Percentiles rank a stretch among this genome's conserved stretches.
Conservation (phyloP, 768 basidiomycete genomes). For the Boletus rubescentipes region DNA sequence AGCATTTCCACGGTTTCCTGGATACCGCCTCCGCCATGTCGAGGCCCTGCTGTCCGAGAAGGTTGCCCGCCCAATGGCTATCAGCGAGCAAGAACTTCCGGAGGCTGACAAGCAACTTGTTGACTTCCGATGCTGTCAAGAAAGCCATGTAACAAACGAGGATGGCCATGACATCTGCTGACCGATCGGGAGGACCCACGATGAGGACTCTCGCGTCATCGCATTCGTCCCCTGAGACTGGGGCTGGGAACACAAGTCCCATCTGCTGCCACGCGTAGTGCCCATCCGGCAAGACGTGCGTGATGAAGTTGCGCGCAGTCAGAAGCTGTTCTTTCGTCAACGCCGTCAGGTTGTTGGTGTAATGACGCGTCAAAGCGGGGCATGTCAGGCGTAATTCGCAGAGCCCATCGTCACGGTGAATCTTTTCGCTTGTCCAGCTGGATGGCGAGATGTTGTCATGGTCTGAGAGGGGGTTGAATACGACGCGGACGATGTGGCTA, state of each 20-base stretch:
- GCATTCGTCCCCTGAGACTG: neutral
- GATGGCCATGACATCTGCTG: constrained; percentile 32
- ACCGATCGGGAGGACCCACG: constrained; percentile 25
- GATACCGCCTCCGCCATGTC: neutral
- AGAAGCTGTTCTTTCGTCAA: neutral
- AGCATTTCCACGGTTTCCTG: neutral
- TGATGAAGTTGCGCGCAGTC: neutral
- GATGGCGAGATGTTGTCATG: neutral
- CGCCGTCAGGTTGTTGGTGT: neutral
- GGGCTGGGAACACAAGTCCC: neutral
- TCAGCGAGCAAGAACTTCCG: neutral
- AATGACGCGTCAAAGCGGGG: neutral
- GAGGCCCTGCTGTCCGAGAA: neutral
- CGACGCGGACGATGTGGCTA: constrained; percentile 2
- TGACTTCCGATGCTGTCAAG: neutral
- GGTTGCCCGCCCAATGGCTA: neutral
- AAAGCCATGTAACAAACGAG: constrained; percentile 31
- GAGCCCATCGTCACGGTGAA: neutral
- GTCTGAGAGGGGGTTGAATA: neutral
- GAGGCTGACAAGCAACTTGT: neutral
- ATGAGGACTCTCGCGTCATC: constrained; percentile 26
- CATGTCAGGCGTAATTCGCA: neutral
- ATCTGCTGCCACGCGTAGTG: neutral
- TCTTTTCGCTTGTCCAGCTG: neutral
- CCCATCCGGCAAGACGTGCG: neutral